Conservation (phyloP, 495 filamentous ascomycete species). For the Filosporella fistucella region DNA sequence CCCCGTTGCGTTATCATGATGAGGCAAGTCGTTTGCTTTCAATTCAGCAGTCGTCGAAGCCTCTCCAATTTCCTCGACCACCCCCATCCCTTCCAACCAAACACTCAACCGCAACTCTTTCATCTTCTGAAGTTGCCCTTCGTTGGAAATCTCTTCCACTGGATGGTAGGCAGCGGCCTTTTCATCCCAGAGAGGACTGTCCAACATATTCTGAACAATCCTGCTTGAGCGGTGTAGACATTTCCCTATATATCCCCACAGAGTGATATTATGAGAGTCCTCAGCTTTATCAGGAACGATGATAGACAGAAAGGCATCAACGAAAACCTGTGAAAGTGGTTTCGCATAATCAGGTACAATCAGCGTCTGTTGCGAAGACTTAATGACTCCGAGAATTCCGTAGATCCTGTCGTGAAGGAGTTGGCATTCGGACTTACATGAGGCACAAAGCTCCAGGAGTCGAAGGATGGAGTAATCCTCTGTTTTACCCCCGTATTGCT, state of each 20-base stretch:
- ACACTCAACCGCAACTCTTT: background rate
- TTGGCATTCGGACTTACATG: background rate
- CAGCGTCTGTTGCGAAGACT: background rate
- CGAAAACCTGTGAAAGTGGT: background rate
- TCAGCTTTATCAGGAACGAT: background rate
- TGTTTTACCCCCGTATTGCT: background rate
- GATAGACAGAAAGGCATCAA: background rate
- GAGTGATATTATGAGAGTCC: background rate
- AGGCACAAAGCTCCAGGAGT: background rate
- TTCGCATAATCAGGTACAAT: background rate
- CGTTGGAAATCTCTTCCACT: background rate
- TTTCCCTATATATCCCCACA: background rate
- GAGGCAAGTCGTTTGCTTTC: background rate
- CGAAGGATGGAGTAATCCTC: background rate
- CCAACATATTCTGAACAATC: background rate
- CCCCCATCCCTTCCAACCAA: background rate
- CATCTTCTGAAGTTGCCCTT: background rate
- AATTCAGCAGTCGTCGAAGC: background rate
- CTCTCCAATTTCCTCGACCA: background rate
- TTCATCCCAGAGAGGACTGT: background rate
- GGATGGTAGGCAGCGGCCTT: background rate
- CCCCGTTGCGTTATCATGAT: background rate
- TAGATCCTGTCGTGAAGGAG: background rate
- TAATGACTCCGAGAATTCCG: background rate
- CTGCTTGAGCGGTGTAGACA: background rate